Percentiles rank a stretch among this genome's conserved stretches.
Conservation (phyloP, 805 yeast genomes). For the Saccharomycopsis schoenii region DNA sequence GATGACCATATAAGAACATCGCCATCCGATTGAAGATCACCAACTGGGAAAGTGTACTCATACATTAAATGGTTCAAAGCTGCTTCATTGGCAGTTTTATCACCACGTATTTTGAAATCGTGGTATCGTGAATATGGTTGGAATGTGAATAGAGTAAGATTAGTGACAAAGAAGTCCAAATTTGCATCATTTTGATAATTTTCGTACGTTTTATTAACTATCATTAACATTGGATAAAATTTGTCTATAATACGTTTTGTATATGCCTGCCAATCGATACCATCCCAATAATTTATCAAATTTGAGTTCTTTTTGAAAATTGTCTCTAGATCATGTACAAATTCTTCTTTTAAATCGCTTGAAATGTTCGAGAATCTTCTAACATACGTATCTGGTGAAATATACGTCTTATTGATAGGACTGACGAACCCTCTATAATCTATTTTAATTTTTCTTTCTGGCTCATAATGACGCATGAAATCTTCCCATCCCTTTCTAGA, state of each 20-base stretch:
- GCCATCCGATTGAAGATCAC: constrained; percentile 28
- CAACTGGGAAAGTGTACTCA: constrained; percentile 39
- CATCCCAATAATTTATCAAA: constrained; percentile 30
- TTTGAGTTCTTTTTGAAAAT: constrained; percentile 19
- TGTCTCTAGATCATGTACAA: constrained; percentile 29
- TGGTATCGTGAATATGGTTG: constrained; percentile 37
- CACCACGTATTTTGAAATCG: constrained; percentile 17
- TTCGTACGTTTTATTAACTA: constrained; percentile 31
- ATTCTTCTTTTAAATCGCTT: constrained; percentile 25
- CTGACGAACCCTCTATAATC: constrained; percentile 47
- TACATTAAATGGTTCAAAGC: constrained; percentile 31
- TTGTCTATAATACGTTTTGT: constrained; percentile 40
- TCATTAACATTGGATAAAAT: constrained; percentile 40
- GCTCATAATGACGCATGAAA: constrained; percentile 31
- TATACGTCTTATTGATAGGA: constrained; percentile 40
- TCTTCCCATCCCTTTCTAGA: constrained; percentile 6
- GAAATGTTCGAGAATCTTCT: constrained; percentile 31
- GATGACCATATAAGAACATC: constrained; percentile 45
- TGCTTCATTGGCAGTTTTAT: constrained; percentile 17
- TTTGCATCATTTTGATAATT: constrained; percentile 11
- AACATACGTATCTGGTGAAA: constrained; percentile 39
- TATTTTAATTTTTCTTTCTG: constrained; percentile 38
- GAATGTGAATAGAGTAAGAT: constrained; percentile 32
- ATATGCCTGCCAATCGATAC: constrained; percentile 48
- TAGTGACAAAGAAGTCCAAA: constrained; percentile 23